phyloP scores from a whole-genome alignment of 495 filamentous ascomycete genomes.

The Daldinia decipiens region DNA sequence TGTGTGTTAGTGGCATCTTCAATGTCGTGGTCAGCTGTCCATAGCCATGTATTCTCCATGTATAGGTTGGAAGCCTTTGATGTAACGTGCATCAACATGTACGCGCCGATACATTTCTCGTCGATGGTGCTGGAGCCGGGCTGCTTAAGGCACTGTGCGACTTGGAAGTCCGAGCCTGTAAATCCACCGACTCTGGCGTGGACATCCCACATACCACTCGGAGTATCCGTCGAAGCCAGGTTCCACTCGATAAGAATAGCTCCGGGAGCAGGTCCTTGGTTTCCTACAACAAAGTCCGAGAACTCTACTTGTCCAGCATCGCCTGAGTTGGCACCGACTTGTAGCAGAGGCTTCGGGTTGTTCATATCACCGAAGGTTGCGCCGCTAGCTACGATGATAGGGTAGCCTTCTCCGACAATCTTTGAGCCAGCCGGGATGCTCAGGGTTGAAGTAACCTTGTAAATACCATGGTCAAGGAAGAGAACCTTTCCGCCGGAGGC shows the following conservation, averaged over 20 bases:
- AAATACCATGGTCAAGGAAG: slow-evolving; percentile 67
- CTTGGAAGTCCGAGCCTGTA: slow-evolving; percentile 78
- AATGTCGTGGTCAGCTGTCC: slow-evolving; percentile 93
- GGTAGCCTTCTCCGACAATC: slow-evolving; percentile 89
- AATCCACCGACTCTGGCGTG: slow-evolving; percentile 87
- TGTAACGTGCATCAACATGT: slow-evolving; percentile 85
- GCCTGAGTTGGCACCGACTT: slow-evolving; percentile 78
- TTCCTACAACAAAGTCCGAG: slow-evolving; percentile 78
- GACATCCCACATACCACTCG: slow-evolving; percentile 88
- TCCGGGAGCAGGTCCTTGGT: slow-evolving; percentile 72
- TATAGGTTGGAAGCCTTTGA: slow-evolving; percentile 71
- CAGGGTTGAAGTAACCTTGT: slow-evolving; percentile 73
- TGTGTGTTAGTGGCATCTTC: slow-evolving; percentile 72
- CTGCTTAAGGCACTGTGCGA: slow-evolving; percentile 74
- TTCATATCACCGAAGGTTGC: slow-evolving; percentile 72
- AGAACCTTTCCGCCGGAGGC: slow-evolving; percentile 70
- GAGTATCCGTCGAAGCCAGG: slow-evolving; percentile 66
- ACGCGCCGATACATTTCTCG: slow-evolving; percentile 72
- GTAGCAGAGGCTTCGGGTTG: slow-evolving; percentile 75
- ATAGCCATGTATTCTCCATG: slow-evolving; percentile 92
- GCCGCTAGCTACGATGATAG: slow-evolving; percentile 85
- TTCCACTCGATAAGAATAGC: slow-evolving; percentile 83
- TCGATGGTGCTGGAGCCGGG: slow-evolving; percentile 64
- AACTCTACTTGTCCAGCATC: slow-evolving; percentile 82
- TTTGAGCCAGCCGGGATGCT: slow-evolving; percentile 67